Base-by-base conservation (phyloP, 2,329 filamentous ascomycete species). In the Alternaria triticina region DNA sequence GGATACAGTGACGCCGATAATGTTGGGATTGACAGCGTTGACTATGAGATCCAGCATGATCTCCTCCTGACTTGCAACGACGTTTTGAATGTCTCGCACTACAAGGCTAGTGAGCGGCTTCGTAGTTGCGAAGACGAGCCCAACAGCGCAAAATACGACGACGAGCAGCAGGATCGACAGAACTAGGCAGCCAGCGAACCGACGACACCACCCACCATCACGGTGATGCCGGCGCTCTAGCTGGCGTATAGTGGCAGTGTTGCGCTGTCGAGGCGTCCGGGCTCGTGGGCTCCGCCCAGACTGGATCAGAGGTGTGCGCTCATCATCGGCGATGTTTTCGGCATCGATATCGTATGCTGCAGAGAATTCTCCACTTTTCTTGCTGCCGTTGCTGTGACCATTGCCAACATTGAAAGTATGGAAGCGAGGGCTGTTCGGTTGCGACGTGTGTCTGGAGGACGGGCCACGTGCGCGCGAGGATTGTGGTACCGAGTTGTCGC, bases 1-100 rank as follows among this genome's bases (percentile, higher is more conserved):
- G 67, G 92, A 90, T 40, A 99, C 89, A 3, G 91, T 91, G 45
- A 99, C 91, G 2, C 93, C 89, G 43, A 98, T 91, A 44, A 97
- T 89, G 71, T 98, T 99, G 1, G 95, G 94, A 77, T 99, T 99
- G 71, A 95, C 86, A 0, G 95, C 96, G 70, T 89, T 89, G 63
- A 99, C 93, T 20, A 92, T 89, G 52, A 99, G 83, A 79, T 99
- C 95, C 73, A 98, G 87, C 88, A 99, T 97, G 45, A 99, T 86
- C 77, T 98, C 94, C 78, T 97, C 93, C 79, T 97, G 93, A 72
- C 93, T 97, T 3, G 94, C 94, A 52, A 98, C 87, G 23, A 99
- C 93, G 70, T 97, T 96, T 72, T 91, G 89, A 69, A 99, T 93
- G 67, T 90, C 90, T 59, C 91, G 84, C 47, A 98, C 88, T 67